Evolutionary conservation across 2,329 filamentous ascomycete genomes (phyloP).

Genomic region (Ophiosphaerella herpotricha): DNA sequence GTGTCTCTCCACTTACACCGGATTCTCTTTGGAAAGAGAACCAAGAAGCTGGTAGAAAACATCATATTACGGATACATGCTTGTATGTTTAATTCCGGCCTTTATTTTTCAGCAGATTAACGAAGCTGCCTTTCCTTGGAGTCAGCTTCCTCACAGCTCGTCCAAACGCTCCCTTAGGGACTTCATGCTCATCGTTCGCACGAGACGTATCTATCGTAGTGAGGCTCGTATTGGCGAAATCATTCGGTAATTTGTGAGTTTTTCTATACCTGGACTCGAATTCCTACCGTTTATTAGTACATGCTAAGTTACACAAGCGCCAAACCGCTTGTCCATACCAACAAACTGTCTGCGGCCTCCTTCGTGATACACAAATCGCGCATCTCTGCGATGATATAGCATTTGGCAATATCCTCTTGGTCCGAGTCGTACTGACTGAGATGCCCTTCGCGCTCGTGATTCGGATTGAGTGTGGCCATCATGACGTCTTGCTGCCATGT

Average conservation of each 20-base stretch:
- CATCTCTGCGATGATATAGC: slow-evolving; percentile 38
- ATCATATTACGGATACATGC: slow-evolving; percentile 4
- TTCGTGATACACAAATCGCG: slow-evolving; percentile 34
- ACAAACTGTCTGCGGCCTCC: slow-evolving; percentile 40
- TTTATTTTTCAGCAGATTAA: slow-evolving; percentile 41
- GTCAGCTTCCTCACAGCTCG: slow-evolving; percentile 42
- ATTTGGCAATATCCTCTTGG: slow-evolving; percentile 33
- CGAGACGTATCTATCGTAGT: slow-evolving; percentile 14
- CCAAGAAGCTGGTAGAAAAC: slow-evolving; percentile 10
- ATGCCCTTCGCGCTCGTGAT: slow-evolving; percentile 10
- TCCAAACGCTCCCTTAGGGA: slow-evolving; percentile 30
- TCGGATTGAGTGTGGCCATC: slow-evolving; percentile 21
- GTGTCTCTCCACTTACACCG: background rate
- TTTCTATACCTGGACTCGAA: slow-evolving; percentile 41
- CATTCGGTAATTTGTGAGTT: slow-evolving; percentile 26
- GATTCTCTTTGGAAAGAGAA: background rate
- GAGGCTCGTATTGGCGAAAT: no score
- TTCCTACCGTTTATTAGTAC: slow-evolving; percentile 19
- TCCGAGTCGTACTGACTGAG: slow-evolving; percentile 27
- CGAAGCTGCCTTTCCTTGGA: slow-evolving; percentile 41
- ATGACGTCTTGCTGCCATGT: slow-evolving; percentile 42
- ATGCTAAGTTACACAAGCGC: background rate
- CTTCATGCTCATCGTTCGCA: slow-evolving; percentile 25
- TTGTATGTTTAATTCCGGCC: slow-evolving; percentile 33
- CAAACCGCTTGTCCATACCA: slow-evolving; percentile 21